Conservation (phyloP, 2,329 filamentous ascomycete genomes). For the Elsinoe australis region DNA sequence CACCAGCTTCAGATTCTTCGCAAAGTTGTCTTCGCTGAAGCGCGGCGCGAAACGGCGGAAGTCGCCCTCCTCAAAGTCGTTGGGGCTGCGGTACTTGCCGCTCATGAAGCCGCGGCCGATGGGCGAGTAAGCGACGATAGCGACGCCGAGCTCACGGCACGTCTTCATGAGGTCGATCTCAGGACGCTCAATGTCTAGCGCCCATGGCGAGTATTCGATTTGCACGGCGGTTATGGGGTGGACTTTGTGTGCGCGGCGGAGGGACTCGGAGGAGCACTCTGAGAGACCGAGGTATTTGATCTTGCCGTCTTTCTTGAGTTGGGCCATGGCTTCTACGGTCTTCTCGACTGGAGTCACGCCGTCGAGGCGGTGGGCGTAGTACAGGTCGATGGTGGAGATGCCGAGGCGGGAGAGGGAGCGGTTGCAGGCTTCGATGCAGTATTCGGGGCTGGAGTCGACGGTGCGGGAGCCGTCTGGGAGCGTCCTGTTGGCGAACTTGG, state of each 20-base stretch:
- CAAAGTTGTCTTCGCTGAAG: constrained; percentile 47
- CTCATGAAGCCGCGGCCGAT: constrained; percentile 53
- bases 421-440: constrained; percentile 34
- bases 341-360: constrained; percentile 38
- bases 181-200: constrained; percentile 51
- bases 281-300: constrained; percentile 47
- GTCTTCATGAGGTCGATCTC: constrained; percentile 46
- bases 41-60: constrained; percentile 43
- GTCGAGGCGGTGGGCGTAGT: constrained; percentile 41
- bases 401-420: constrained; percentile 35
- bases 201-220: constrained; percentile 49
- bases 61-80: constrained; percentile 45
- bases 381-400: constrained; percentile 36
- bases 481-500: constrained; percentile 44
- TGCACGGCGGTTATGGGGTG: constrained; percentile 47
- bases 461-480: constrained; percentile 34
- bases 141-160: constrained; percentile 51
- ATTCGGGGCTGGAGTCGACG: constrained; percentile 37
- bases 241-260: constrained; percentile 44
- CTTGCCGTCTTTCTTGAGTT: constrained; percentile 46
- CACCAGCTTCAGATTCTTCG: constrained; percentile 49
- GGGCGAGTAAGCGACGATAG: constrained; percentile 52
- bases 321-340: constrained; percentile 38
- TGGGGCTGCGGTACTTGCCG: constrained; percentile 40
- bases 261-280: constrained; percentile 42